Conservation (phyloP, 1,284 basidiomycete genomes). For the Boletus nobilissimus region DNA sequence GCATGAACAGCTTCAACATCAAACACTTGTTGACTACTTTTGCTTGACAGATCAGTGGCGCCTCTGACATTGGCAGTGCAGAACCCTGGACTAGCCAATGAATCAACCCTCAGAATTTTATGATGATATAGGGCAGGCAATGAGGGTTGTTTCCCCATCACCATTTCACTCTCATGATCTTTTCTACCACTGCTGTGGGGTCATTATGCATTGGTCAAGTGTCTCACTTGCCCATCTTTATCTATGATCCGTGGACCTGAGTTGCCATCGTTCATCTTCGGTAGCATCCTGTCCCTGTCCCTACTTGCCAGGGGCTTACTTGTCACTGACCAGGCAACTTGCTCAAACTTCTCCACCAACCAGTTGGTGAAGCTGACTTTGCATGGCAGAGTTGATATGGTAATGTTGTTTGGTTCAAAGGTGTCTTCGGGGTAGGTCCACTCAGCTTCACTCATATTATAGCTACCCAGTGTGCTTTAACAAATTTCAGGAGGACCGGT, state of each 20-base stretch:
- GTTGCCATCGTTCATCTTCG: constrained; percentile 47
- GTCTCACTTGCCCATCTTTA: constrained; percentile 34
- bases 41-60: no score
- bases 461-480: neutral
- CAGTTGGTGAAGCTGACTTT: constrained; percentile 45
- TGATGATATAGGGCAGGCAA: no score
- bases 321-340: constrained; percentile 36
- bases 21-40: no score
- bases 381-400: constrained; percentile 47
- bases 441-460: no score
- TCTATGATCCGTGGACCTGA: constrained; percentile 46
- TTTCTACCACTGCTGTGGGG: neutral
- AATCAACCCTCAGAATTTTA: no score
- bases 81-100: no score
- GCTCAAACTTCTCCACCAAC: constrained; percentile 37
- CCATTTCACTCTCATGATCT: neutral
- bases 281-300: constrained; percentile 25
- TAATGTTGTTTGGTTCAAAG: constrained; percentile 40
- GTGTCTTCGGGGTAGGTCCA: no score
- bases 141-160: neutral
- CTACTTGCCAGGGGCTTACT: neutral
- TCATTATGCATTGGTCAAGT: constrained; percentile 30
- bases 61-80: no score
- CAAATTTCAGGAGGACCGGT: constrained; percentile 35
- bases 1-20: no score